A percentile compares a stretch with the other conserved stretches of the same genome.
phyloP scores from a whole-genome alignment of 371 early-diverging fungal species.

The Nosema muscidifuracis region DNA sequence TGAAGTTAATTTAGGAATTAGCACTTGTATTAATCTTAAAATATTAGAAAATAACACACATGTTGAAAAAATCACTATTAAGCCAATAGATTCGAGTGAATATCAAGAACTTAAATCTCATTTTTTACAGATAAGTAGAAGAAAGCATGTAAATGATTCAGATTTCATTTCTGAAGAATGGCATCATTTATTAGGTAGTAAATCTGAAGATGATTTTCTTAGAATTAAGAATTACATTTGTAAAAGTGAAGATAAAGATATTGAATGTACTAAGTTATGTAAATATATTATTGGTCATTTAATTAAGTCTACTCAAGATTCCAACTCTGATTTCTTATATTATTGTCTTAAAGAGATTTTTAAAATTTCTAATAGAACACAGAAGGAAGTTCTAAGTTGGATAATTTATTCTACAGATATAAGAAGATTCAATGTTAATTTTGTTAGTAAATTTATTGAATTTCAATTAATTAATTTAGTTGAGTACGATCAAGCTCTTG shows the following conservation, averaged over 20 bases:
- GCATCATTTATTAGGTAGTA: constrained; percentile 22
- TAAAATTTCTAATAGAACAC: constrained; percentile 53
- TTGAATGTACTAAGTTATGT: constrained; percentile 43
- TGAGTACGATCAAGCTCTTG: constrained; percentile 62
- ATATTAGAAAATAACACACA: constrained; percentile 46
- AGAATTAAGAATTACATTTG: constrained; percentile 13
- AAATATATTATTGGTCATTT: constrained; percentile 52
- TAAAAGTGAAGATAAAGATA: constrained; percentile 31
- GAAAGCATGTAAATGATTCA: constrained; percentile 31
- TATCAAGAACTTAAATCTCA: constrained; percentile 60
- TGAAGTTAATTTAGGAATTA: neutral
- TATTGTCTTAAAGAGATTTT: constrained; percentile 55
- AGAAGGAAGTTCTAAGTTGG: constrained; percentile 59
- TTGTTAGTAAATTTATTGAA: constrained; percentile 60
- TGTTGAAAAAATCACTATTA: constrained; percentile 48
- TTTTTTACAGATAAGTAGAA: constrained; percentile 54
- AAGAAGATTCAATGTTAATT: constrained; percentile 52
- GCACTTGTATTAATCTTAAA: constrained; percentile 36
- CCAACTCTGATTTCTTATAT: constrained; percentile 53
- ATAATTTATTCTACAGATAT: constrained; percentile 61
- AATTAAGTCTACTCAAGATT: constrained; percentile 29
- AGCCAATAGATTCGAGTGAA: constrained; percentile 56
- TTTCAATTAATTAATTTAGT: constrained; percentile 54
- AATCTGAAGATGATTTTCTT: constrained; percentile 17
- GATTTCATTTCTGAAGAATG: constrained; percentile 47